A percentile compares a stretch with the other conserved stretches of the same genome.
Evolutionary conservation across 1,284 basidiomycete species (phyloP).

Genomic region (Cystobasidium pallidum): DNA sequence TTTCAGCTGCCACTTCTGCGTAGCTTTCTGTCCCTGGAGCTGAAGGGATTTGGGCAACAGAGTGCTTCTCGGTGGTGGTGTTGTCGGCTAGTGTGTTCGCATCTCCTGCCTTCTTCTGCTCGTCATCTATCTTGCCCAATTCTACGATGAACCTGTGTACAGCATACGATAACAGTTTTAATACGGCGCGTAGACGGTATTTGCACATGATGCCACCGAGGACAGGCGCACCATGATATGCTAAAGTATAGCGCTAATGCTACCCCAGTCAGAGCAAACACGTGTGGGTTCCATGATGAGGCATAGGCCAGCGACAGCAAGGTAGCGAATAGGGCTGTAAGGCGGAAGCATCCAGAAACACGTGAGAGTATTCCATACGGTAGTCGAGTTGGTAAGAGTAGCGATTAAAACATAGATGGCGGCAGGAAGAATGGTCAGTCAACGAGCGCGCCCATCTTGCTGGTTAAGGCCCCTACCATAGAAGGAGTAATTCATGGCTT

Average conservation of each 20-base stretch:
- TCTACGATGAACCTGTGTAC: constrained; percentile 37
- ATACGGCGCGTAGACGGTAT: too few relatives aligned
- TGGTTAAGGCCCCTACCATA: constrained; percentile 32
- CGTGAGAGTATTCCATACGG: not conserved
- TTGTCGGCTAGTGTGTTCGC: not conserved
- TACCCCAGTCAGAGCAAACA: constrained; percentile 29
- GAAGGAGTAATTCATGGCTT: constrained; percentile 43
- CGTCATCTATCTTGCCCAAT: constrained; percentile 36
- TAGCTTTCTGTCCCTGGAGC: constrained; percentile 13
- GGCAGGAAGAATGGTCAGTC: not conserved
- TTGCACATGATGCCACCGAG: too few relatives aligned
- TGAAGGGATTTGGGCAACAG: not conserved
- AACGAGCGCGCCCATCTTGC: not conserved
- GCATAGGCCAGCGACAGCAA: constrained; percentile 30
- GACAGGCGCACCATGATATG: constrained; percentile 36
- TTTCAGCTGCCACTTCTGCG: constrained; percentile 28
- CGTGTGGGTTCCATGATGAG: constrained; percentile 41
- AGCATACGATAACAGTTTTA: too few relatives aligned
- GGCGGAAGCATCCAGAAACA: not conserved
- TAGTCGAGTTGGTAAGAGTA: too few relatives aligned
- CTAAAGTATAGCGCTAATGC: constrained; percentile 24
- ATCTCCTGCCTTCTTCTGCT: constrained; percentile 20
- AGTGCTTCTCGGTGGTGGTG: not conserved
- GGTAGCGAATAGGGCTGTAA: constrained; percentile 40
- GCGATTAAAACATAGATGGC: too few relatives aligned